Percentiles rank a stretch among this genome's conserved stretches.
These are phyloP conservation scores for Bryoerythrophyllum caledonicum DNA, from an alignment of 225 moss, liverwort and hornwort species.

Conservation along the genomic window DNA sequence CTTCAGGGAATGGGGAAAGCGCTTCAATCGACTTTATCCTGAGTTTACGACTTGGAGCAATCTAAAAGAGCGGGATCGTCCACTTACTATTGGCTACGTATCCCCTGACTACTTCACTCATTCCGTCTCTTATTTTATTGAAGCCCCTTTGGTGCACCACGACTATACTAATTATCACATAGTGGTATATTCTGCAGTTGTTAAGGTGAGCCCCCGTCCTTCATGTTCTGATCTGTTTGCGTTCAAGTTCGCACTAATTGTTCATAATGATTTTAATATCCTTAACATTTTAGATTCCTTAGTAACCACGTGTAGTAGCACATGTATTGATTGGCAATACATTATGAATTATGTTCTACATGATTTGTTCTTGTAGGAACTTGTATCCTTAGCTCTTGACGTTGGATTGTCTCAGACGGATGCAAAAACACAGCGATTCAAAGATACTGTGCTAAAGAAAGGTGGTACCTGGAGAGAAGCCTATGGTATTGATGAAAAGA, in stretches of 20 bases:
- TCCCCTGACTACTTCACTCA: conserved; percentile 99
- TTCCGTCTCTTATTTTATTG: conserved; percentile 98
- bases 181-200: conserved; percentile 92
- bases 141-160: conserved; percentile 96
- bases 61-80: conserved; percentile 73
- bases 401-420: conserved; percentile 64
- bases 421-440: conserved; percentile 93
- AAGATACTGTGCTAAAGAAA: conserved; percentile 84
- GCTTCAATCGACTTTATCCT: conserved; percentile 86
- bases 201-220: conserved; percentile 64
- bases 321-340: too few relatives aligned
- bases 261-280: neutral
- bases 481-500: conserved; percentile 96
- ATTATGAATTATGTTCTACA: too few relatives aligned
- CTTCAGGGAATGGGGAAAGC: conserved; percentile 92
- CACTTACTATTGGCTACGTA: conserved; percentile 90
- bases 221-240: conserved; percentile 12
- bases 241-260: conserved; percentile 4
- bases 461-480: conserved; percentile 96
- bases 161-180: conserved; percentile 77
- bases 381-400: conserved; percentile 14
- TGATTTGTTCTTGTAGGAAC: neutral
- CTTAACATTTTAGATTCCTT: neutral
- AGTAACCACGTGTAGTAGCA: conserved; percentile 9
- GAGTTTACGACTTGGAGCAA: conserved; percentile 79